phyloP scores from a whole-genome alignment of 1,284 basidiomycete species.

The Puccinia hordei region DNA sequence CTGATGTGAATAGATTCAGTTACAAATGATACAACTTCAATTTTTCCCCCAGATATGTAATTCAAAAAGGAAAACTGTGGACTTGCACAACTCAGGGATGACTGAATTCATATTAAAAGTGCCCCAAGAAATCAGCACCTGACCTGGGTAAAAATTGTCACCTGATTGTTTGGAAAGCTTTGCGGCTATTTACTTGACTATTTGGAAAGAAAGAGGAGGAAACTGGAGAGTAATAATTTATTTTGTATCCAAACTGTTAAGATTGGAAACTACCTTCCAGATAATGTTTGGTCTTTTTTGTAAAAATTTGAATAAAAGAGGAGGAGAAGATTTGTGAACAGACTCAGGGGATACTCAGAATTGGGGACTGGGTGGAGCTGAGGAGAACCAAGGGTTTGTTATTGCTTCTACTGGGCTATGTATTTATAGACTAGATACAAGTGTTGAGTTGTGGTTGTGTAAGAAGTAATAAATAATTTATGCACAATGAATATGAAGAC shows the following conservation, averaged over 20 bases:
- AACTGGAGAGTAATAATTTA: not conserved
- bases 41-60: not conserved
- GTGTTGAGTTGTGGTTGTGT: too few relatives aligned
- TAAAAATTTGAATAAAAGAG: too few relatives aligned
- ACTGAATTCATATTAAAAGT: slow-evolving; percentile 54
- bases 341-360: too few relatives aligned
- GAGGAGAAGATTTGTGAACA: too few relatives aligned
- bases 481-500: too few relatives aligned
- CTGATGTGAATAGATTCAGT: slow-evolving; percentile 8
- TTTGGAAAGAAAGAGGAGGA: not conserved
- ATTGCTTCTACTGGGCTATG: too few relatives aligned
- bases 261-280: slow-evolving; percentile 33
- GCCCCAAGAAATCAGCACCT: slow-evolving; percentile 59
- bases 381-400: too few relatives aligned
- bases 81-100: slow-evolving; percentile 57
- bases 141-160: slow-evolving; percentile 55
- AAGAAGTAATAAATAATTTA: too few relatives aligned
- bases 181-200: slow-evolving; percentile 56
- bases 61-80: not conserved
- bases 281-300: slow-evolving; percentile 45
- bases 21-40: not conserved
- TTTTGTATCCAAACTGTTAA: not conserved
- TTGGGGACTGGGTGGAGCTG: too few relatives aligned
- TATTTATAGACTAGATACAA: too few relatives aligned
- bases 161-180: slow-evolving; percentile 52